A percentile compares a stretch with the other conserved stretches of the same genome.
These are phyloP conservation scores for Lactifluus subvellereus DNA, from an alignment of 768 basidiomycete species.

Conservation along the genomic window DNA sequence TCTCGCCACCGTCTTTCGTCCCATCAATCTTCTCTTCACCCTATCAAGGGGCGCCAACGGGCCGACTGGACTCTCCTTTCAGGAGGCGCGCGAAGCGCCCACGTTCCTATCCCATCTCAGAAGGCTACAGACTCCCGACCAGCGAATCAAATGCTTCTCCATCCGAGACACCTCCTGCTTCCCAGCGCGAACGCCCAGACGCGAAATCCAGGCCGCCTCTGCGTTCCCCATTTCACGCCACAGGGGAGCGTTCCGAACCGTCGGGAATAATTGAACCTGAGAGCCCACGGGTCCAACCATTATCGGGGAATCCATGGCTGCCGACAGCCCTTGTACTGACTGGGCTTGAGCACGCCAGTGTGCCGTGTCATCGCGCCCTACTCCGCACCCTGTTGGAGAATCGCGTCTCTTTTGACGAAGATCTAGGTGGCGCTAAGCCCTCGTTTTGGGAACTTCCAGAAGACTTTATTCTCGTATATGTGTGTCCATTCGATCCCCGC, in stretches of 20 bases:
- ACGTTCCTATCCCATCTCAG: neutral
- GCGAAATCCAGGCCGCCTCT: neutral
- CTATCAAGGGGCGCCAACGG: slow-evolving; percentile 27
- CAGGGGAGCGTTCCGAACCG: slow-evolving; percentile 28
- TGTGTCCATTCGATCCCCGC: slow-evolving; percentile 56
- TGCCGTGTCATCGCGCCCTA: slow-evolving; percentile 53
- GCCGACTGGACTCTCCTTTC: slow-evolving; percentile 7
- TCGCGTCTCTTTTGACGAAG: slow-evolving; percentile 43
- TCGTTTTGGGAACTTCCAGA: slow-evolving; percentile 52
- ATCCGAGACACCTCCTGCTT: neutral
- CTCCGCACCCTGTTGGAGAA: slow-evolving; percentile 46
- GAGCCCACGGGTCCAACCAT: neutral
- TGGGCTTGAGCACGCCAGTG: slow-evolving; percentile 57
- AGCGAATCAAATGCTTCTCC: slow-evolving; percentile 9
- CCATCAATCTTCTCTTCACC: slow-evolving; percentile 35
- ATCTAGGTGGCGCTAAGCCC: slow-evolving; percentile 29
- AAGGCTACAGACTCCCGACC: neutral
- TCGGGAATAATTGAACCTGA: slow-evolving; percentile 6
- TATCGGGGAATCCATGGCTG: slow-evolving; percentile 29
- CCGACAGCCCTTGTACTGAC: slow-evolving; percentile 63
- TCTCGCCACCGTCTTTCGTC: slow-evolving; percentile 31
- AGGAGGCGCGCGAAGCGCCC: slow-evolving; percentile 13
- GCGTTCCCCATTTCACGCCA: slow-evolving; percentile 31
- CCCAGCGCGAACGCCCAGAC: slow-evolving; percentile 6
- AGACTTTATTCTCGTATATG: slow-evolving; percentile 65